A percentile compares a stretch with the other conserved stretches of the same genome.
These are phyloP conservation scores for Ophiostoma pallidulum DNA, from an alignment of 2,329 filamentous ascomycete genomes.

Conservation along the genomic window DNA sequence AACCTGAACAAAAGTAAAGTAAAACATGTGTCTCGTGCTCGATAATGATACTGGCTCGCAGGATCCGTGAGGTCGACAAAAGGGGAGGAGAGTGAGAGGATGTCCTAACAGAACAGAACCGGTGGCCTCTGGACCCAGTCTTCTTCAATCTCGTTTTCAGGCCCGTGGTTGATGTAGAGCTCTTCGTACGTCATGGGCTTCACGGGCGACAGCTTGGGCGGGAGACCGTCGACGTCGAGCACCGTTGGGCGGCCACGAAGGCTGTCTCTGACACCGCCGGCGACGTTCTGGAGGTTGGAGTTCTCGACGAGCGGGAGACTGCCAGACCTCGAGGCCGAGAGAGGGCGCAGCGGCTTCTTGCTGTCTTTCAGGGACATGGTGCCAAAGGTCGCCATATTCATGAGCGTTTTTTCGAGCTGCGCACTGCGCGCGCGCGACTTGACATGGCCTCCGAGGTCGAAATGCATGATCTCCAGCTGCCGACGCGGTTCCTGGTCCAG, in stretches of 20 bases:
- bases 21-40: no score
- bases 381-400: constrained; percentile 11
- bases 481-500: constrained; percentile 10
- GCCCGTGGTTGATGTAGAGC: constrained; percentile 28
- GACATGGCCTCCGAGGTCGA: constrained; percentile 34
- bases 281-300: constrained; percentile 11
- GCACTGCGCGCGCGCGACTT: constrained; percentile 39
- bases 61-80: no score
- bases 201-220: constrained; percentile 35
- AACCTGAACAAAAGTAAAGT: no score
- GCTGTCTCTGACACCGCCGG: neutral
- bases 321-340: constrained; percentile 25
- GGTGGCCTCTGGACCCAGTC: neutral
- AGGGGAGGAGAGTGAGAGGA: neutral
- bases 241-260: constrained; percentile 30
- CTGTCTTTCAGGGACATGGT: constrained; percentile 13
- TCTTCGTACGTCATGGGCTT: constrained; percentile 39
- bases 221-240: constrained; percentile 39
- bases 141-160: neutral
- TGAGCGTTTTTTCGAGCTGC: constrained; percentile 33
- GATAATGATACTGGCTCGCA: no score
- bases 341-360: constrained; percentile 18
- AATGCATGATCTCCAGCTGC: no score
- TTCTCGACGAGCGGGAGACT: constrained; percentile 27
- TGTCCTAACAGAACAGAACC: constrained; percentile 4